Conservation (phyloP, 495 filamentous ascomycete species). For the Penicillium herquei region DNA sequence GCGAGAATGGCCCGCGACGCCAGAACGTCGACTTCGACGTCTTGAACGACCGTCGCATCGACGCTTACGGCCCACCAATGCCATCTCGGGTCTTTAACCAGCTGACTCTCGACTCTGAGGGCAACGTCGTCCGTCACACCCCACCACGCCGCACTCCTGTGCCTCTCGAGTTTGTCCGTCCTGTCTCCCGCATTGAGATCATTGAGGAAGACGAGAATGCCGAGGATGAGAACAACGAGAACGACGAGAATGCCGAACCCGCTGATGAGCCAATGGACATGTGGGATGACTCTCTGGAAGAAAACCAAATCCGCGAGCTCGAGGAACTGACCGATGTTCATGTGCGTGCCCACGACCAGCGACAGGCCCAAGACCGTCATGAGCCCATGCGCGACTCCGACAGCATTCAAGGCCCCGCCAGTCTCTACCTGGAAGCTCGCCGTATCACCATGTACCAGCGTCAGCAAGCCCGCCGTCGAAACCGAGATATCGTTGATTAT, state of each 20-base stretch:
- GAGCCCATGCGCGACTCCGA: constrained; percentile 1
- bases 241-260: not conserved
- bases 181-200: too few relatives aligned
- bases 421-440: constrained; percentile 24
- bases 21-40: not conserved
- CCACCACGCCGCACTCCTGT: too few relatives aligned
- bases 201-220: too few relatives aligned
- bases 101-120: not conserved
- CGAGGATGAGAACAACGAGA: not conserved
- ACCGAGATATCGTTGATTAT: too few relatives aligned
- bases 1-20: not conserved
- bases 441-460: constrained; percentile 22
- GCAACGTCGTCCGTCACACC: not conserved
- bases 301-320: not conserved
- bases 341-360: not conserved
- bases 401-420: not conserved
- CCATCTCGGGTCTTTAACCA: not conserved
- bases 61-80: not conserved
- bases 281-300: not conserved
- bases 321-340: not conserved
- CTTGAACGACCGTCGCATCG: not conserved
- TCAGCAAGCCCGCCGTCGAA: constrained; percentile 10
- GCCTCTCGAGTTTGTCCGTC: too few relatives aligned
- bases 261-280: not conserved
- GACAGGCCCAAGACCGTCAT: not conserved